Conservation (phyloP, 2,329 filamentous ascomycete species). For the Sporothrix brasiliensis region DNA sequence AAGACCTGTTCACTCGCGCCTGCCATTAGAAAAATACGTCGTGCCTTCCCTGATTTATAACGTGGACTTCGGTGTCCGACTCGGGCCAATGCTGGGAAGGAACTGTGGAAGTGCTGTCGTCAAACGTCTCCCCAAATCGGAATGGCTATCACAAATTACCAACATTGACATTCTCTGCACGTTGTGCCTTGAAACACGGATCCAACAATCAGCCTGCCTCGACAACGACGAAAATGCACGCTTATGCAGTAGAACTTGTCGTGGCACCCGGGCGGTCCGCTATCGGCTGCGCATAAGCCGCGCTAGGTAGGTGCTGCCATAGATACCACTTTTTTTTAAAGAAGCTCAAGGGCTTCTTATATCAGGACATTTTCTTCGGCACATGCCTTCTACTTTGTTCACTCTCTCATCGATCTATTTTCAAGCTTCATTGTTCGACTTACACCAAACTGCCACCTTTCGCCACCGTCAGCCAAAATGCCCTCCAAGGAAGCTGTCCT, state of each 20-base stretch:
- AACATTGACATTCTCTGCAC: neutral
- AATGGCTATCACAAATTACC: neutral
- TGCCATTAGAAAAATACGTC: neutral
- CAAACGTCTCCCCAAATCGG: neutral
- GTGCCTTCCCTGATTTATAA: slow-evolving; percentile 16
- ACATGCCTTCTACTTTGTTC: neutral
- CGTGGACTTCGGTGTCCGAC: slow-evolving; percentile 16
- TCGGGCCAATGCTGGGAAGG: neutral
- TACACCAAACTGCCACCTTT: neutral
- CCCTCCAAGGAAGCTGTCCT: slow-evolving; percentile 42
- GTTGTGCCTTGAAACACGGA: neutral
- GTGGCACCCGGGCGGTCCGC: neutral
- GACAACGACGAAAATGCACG: neutral
- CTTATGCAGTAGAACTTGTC: neutral
- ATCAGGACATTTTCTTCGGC: neutral
- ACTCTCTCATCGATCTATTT: neutral
- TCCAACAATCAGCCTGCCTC: neutral
- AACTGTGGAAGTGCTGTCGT: neutral
- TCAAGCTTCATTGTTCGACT: neutral
- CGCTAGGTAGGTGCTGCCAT: neutral
- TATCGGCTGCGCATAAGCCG: slow-evolving; percentile 26
- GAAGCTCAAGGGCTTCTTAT: neutral
- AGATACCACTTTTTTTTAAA: neutral
- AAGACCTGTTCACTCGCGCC: neutral
- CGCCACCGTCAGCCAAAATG: neutral